Evolutionary conservation across 352 stramenopile genomes (phyloP), one percentile per base, ranked within the genome.

Genomic region (Phytophthora meadii): DNA sequence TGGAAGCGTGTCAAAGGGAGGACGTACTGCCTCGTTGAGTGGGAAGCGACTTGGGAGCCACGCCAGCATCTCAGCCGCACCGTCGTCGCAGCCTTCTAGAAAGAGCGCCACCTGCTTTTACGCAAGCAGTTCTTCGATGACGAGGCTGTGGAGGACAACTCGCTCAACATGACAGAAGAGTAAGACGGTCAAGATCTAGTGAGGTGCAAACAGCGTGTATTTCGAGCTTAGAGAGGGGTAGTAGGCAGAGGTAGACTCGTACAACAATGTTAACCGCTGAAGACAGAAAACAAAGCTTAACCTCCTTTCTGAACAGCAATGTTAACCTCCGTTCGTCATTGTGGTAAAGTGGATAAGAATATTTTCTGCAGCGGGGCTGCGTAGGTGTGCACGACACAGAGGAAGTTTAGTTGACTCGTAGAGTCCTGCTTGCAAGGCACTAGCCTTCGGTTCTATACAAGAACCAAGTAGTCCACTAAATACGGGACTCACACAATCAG

Each of bases 261-360:
- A 19, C 19, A 65, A 52, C 46, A 65, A 47, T 57, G 51, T 57
- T 65, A 46, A 57, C 47, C 46, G 52, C 47, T 52, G 47, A 17
- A 57, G 57, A 15, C 8, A 5, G 30, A 61, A 54, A 47, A 62
- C 37, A 52, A 59, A 73, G 59, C 49, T 73, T 69, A 56, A 65
- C 59, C 39, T 69, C 65, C 30, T 62, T 65, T 32, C 22, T 48
- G 60, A 70, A 66, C 66, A 70, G 30, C 54, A 70, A 69, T 49
- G 37, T 62, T 67, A 70, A 65, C 50, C 53, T 66, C 40, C 27
- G 5, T 30, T 19, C 19, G 19, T 19, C 19, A 19, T 19, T 19
- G 19, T 0, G 19, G 19, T 19, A 19, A 19, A 19, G 19, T 19
- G 19, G 19, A 19, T 19, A 19, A 19, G 19, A 19, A 19, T 19